Conservation (phyloP, 2,329 filamentous ascomycete genomes). For the Chaetomium sp. region DNA sequence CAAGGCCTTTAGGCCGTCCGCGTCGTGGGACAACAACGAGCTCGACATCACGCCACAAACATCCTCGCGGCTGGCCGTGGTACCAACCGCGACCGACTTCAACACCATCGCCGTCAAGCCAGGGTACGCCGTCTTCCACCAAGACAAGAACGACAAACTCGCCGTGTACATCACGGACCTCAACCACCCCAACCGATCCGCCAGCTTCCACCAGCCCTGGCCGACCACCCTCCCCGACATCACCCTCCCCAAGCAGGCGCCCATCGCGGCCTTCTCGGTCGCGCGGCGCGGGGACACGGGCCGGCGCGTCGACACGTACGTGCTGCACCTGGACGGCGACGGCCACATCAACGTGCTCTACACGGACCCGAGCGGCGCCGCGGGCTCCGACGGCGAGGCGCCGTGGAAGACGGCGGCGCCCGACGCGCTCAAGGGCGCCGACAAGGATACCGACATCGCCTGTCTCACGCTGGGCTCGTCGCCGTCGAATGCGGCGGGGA, state of each 20-base stretch:
- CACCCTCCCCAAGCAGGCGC: conserved; percentile 5
- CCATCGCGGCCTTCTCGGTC: conserved; percentile 28
- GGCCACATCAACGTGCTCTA: conserved; percentile 27
- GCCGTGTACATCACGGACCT: conserved; percentile 18
- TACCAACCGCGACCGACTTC: conserved; percentile 27
- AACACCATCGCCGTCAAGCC: conserved; percentile 18
- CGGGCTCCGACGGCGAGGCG: neutral
- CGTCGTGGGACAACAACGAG: conserved; percentile 2
- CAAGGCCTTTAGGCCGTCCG: conserved; percentile 11
- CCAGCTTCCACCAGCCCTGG: conserved; percentile 20
- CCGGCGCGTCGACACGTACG: conserved; percentile 27
- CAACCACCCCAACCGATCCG: neutral
- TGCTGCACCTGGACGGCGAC: conserved; percentile 24
- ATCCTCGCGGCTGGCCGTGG: conserved; percentile 21
- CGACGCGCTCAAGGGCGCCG: conserved; percentile 15
- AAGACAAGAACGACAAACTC: conserved; percentile 6
- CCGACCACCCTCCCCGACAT: conserved; percentile 20
- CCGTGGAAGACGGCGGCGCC: conserved; percentile 24
- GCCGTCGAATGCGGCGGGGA: neutral
- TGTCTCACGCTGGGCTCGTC: conserved; percentile 29
- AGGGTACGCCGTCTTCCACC: conserved; percentile 31
- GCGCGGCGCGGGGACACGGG: conserved; percentile 16
- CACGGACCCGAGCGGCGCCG: neutral
- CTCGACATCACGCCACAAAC: conserved; percentile 12
- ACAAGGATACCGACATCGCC: conserved; percentile 26